Conservation (phyloP, 2,329 filamentous ascomycete genomes). For the Fusarium circinatum region DNA sequence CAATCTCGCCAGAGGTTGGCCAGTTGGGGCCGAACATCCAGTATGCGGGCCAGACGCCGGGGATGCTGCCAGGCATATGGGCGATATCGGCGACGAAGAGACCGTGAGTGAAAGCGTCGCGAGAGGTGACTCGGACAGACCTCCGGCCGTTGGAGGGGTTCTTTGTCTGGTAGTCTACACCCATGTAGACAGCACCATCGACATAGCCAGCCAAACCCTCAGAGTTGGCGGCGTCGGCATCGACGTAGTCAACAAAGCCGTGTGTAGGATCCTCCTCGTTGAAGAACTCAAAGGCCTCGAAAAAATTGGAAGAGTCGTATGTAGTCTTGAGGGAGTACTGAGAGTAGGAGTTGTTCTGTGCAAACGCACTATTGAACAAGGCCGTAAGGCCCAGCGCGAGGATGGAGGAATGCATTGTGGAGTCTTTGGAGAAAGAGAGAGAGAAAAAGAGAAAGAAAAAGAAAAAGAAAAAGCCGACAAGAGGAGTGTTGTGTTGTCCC, state of each 20-base stretch:
- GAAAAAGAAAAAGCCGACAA: background rate
- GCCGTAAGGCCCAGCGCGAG: slow-evolving; percentile 45
- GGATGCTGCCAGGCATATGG: slow-evolving; percentile 79
- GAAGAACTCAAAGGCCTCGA: slow-evolving; percentile 66
- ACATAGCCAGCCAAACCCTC: slow-evolving; percentile 67
- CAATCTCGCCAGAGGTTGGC: slow-evolving; percentile 78
- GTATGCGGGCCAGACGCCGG: slow-evolving; percentile 81
- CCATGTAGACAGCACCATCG: slow-evolving; percentile 70
- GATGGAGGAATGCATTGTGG: slow-evolving; percentile 38
- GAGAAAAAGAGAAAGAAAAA: background rate
- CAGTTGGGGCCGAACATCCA: slow-evolving; percentile 75
- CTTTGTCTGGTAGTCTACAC: slow-evolving; percentile 71
- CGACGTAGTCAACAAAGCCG: slow-evolving; percentile 78
- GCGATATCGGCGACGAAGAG: slow-evolving; percentile 78
- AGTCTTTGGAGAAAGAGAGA: background rate
- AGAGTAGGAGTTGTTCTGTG: slow-evolving; percentile 38
- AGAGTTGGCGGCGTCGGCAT: slow-evolving; percentile 66
- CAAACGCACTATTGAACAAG: slow-evolving; percentile 42
- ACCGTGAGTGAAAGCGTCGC: slow-evolving; percentile 72
- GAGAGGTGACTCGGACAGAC: slow-evolving; percentile 76
- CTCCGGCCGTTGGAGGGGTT: slow-evolving; percentile 69
- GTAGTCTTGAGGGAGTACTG: slow-evolving; percentile 59
- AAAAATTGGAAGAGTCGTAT: slow-evolving; percentile 66
- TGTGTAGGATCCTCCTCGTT: slow-evolving; percentile 72
- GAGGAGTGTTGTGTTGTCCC: background rate